A percentile compares a stretch with the other conserved stretches of the same genome.
Conservation (phyloP, 2,329 filamentous ascomycete species). For the Dactylellina drechsleri region DNA sequence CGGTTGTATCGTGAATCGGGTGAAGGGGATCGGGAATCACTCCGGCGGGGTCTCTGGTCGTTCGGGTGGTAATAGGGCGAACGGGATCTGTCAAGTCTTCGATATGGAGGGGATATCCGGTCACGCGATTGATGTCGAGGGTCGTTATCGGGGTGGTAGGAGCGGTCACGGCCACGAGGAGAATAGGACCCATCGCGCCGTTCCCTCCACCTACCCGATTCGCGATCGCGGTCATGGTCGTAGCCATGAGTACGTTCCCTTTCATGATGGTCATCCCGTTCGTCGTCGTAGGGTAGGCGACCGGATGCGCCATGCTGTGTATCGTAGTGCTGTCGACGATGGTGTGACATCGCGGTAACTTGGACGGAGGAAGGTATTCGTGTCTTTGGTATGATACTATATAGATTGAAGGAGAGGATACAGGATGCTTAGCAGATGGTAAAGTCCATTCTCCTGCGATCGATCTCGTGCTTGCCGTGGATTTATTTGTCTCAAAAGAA, state of each 20-base stretch:
- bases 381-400: no score
- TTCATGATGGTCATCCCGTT: slow-evolving; percentile 41
- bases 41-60: slow-evolving; percentile 37
- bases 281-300: slow-evolving; percentile 46
- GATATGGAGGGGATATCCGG: slow-evolving; percentile 35
- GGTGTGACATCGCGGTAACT: slow-evolving; percentile 29
- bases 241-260: slow-evolving; percentile 31
- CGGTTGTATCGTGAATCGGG: slow-evolving; percentile 39
- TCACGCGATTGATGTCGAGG: slow-evolving; percentile 36
- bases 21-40: slow-evolving; percentile 37
- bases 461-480: no score
- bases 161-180: slow-evolving; percentile 38
- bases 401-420: background rate
- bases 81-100: slow-evolving; percentile 40
- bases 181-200: slow-evolving; percentile 44
- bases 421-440: no score
- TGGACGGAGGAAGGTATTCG: no score
- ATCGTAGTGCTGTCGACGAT: slow-evolving; percentile 44
- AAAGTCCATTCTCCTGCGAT: no score
- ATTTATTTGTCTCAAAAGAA: no score
- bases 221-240: slow-evolving; percentile 37
- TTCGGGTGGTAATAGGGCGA: slow-evolving; percentile 43
- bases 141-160: slow-evolving; percentile 27
- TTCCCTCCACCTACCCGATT: slow-evolving; percentile 30
- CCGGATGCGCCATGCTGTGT: slow-evolving; percentile 15